Evolutionary conservation across 192 early-diverging fungal species (phyloP).

Genomic region (Backusella liffmaniae): DNA sequence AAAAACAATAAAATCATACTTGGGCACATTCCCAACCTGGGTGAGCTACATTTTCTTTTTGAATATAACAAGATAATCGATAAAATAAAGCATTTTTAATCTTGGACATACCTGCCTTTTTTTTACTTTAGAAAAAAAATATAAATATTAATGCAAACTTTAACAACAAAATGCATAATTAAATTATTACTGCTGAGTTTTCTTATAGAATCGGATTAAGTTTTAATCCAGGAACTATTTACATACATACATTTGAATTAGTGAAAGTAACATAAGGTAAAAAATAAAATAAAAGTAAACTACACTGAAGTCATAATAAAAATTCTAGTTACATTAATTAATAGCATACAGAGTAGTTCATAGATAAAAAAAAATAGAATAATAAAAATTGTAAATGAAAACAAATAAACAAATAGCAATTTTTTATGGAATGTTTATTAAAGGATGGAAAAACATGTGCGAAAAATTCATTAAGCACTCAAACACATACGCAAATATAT

Average conservation of each 20-base stretch:
- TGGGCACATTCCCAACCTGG: neutral
- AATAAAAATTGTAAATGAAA: neutral
- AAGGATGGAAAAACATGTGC: neutral
- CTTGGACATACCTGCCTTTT: neutral
- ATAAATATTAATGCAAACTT: neutral
- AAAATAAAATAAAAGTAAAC: neutral
- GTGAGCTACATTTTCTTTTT: neutral
- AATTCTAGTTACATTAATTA: neutral
- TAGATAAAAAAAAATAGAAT: neutral
- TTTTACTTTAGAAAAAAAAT: neutral
- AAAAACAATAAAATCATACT: constrained; percentile 4
- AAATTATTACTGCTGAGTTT: constrained; percentile 1
- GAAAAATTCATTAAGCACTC: neutral
- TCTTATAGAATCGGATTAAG: neutral
- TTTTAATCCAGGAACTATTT: neutral
- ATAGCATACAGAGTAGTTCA: neutral
- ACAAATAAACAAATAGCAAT: neutral
- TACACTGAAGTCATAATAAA: neutral
- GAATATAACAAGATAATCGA: neutral
- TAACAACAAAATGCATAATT: neutral
- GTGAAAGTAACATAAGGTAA: neutral
- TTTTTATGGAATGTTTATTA: constrained; percentile 6
- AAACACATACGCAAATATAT: neutral
- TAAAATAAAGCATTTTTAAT: neutral
- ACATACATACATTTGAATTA: neutral